A percentile compares a stretch with the other conserved stretches of the same genome.
These are phyloP conservation scores for Microdochium paspali DNA, from an alignment of 2,329 filamentous ascomycete species.

Conservation along the genomic window DNA sequence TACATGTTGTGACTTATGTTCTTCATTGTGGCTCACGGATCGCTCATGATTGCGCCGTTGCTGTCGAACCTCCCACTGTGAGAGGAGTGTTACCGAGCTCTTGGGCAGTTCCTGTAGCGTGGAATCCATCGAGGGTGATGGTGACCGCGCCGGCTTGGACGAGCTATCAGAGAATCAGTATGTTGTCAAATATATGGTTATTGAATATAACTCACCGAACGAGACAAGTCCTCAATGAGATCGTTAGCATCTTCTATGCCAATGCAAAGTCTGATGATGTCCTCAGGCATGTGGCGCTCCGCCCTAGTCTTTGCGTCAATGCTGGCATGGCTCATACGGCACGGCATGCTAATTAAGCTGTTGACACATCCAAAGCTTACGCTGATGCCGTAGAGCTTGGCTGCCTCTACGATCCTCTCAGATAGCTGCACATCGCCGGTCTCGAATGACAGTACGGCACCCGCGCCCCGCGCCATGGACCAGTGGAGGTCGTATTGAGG, in stretches of 20 bases:
- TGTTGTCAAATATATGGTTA: neutral
- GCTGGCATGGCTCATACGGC: slow-evolving; percentile 97
- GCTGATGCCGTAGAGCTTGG: slow-evolving; percentile 86
- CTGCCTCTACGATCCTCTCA: slow-evolving; percentile 88
- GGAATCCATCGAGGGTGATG: slow-evolving; percentile 74
- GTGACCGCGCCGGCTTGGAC: slow-evolving; percentile 91
- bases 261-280: slow-evolving; percentile 90
- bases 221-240: slow-evolving; percentile 82
- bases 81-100: neutral
- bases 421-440: slow-evolving; percentile 78
- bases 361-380: slow-evolving; percentile 98
- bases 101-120: slow-evolving; percentile 35
- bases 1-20: neutral
- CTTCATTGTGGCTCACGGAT: neutral
- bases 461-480: slow-evolving; percentile 88
- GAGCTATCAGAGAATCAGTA: slow-evolving; percentile 42
- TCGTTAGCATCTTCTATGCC: slow-evolving; percentile 92
- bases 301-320: slow-evolving; percentile 90
- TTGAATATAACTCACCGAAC: slow-evolving; percentile 61
- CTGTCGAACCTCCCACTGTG: neutral
- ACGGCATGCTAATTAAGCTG: slow-evolving; percentile 97
- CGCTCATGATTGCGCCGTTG: neutral
- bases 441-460: slow-evolving; percentile 92
- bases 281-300: slow-evolving; percentile 89
- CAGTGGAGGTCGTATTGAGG: slow-evolving; percentile 95